phyloP scores from a whole-genome alignment of 192 early-diverging fungal genomes.

The Funneliformis mosseae region DNA sequence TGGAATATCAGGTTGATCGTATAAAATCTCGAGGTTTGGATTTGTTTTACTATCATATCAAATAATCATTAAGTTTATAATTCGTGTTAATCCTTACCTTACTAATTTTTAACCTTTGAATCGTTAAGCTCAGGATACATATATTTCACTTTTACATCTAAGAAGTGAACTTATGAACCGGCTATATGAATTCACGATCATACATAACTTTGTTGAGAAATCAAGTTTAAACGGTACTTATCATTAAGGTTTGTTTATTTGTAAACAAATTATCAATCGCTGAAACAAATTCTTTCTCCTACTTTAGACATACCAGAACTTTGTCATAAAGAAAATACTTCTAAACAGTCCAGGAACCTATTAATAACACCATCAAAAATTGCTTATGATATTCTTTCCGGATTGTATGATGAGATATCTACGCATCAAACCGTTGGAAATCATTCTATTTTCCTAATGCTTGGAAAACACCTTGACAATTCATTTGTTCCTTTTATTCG shows the following conservation, averaged over 20 bases:
- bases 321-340: neutral
- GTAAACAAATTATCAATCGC: neutral
- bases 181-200: conserved; percentile 23
- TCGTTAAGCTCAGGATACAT: conserved; percentile 13
- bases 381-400: conserved; percentile 5
- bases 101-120: neutral
- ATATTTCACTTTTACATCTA: conserved; percentile 39
- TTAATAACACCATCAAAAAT: neutral
- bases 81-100: neutral
- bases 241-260: neutral
- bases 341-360: neutral
- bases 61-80: neutral
- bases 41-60: neutral
- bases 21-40: conserved; percentile 3
- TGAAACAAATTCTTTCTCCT: neutral
- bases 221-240: conserved; percentile 25
- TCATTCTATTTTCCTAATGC: conserved; percentile 11
- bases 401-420: conserved; percentile 9
- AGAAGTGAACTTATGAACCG: conserved; percentile 8
- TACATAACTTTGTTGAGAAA: conserved; percentile 23
- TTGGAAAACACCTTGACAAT: conserved; percentile 29
- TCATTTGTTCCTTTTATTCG: conserved; percentile 36
- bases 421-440: conserved; percentile 22
- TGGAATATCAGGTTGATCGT: conserved; percentile 1
- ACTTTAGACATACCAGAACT: conserved; percentile 13